These are phyloP conservation scores for Hippophae tibetana DNA, from an alignment of 306 rosid genomes.

Conservation along the genomic window DNA sequence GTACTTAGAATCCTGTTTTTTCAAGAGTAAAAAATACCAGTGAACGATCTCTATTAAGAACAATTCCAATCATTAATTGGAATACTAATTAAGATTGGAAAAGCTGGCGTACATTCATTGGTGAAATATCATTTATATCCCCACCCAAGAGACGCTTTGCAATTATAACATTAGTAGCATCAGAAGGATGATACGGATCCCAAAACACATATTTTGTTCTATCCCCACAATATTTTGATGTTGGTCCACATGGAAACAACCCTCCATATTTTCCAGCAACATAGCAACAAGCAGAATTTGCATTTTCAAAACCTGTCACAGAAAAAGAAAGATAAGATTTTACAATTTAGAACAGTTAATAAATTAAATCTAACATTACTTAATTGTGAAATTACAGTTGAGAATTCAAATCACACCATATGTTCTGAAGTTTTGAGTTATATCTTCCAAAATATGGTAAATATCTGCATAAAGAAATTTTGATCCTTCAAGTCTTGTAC, in stretches of 20 bases:
- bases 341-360: neutral
- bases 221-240: conserved; percentile 45
- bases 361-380: neutral
- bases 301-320: conserved; percentile 47
- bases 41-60: neutral
- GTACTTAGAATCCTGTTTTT: too few relatives aligned
- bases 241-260: conserved; percentile 40
- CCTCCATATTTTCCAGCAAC: conserved; percentile 56
- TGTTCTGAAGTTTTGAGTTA: conserved; percentile 31
- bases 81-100: conserved; percentile 16
- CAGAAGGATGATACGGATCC: conserved; percentile 65
- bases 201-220: conserved; percentile 57
- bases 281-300: conserved; percentile 50
- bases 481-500: conserved; percentile 28
- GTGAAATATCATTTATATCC: conserved; percentile 34
- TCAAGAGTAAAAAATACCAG: too few relatives aligned
- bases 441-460: conserved; percentile 43
- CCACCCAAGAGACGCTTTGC: conserved; percentile 46
- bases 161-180: conserved; percentile 41
- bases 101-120: conserved; percentile 42
- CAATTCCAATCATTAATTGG: neutral
- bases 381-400: neutral
- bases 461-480: conserved; percentile 57
- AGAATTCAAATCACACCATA: conserved; percentile 28
- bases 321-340: neutral